Evolutionary conservation across 192 early-diverging fungal genomes (phyloP), one percentile per base, ranked within the genome.

Genomic region (Dispira simplex): DNA sequence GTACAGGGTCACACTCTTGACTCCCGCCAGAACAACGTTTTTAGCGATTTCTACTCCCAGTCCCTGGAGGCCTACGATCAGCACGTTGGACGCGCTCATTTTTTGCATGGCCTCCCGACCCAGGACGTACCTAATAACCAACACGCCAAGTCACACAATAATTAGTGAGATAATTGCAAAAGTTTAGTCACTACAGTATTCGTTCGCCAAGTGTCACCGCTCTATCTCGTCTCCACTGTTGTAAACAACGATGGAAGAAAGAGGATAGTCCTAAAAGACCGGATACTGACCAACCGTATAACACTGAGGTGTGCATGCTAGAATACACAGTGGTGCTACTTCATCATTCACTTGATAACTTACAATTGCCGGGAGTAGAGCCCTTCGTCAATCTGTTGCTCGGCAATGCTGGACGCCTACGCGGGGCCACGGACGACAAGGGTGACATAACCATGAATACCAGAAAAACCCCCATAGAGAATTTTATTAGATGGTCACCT

Each of bases 341-440:
- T 39, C 32, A 39, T 6, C 32, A 39, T 39, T 39, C 32, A 39
- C 32, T 39, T 39, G 32, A 39, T 39, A 39, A 78, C 87, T 78
- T 90, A 98, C 96, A 99, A 83, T 73, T 99, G 96, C 60, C 96
- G 87, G 54, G 96, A 99, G 79, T 99, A 99, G 32, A 97, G 85
- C 46, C 93, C 79, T 76, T 99, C 96, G 77, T 99, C 96, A 68
- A 99, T 97, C 43, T 62, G 56, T 49, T 65, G 71, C 27, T 18
- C 56, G 21, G 56, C 18, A 43, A 53, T 39, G 32, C 32, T 39
- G 32, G 32, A 39, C 32, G 32, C 32, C 32, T 39, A 39, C 32
- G 32, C 32, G 32, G 32, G 32, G 32, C 6, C 32, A 39, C 32
- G 32, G 32, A 39, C 6, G 6, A 39, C 6, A 39, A 39, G 6